Conservation (phyloP, 768 basidiomycete genomes). For the Boletus reticulatus region DNA sequence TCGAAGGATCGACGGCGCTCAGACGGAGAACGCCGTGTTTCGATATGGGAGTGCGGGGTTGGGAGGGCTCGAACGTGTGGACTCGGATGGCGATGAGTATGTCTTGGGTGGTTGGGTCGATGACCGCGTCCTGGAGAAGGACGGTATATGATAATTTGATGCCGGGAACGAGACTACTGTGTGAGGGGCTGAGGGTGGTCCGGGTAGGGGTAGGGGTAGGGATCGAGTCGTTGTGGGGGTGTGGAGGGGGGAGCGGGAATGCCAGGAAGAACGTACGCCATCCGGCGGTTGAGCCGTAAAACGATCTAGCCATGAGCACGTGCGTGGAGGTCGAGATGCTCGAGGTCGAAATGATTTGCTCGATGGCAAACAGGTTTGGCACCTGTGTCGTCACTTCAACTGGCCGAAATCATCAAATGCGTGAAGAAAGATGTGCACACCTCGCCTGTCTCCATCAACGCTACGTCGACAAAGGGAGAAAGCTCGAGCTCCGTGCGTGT, state of each 20-base stretch:
- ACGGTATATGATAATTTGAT: not conserved
- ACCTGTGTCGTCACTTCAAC: not conserved
- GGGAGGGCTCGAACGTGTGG: not conserved
- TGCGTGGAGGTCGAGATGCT: constrained; percentile 22
- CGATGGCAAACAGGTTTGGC: not conserved
- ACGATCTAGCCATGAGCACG: constrained; percentile 10
- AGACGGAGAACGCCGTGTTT: constrained; percentile 12
- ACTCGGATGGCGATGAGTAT: constrained; percentile 7
- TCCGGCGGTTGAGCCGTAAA: not conserved
- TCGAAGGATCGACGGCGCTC: not conserved
- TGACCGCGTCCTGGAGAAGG: constrained; percentile 7
- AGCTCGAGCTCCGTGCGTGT: not conserved
- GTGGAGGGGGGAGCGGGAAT: constrained; percentile 6
- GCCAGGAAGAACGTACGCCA: constrained; percentile 12
- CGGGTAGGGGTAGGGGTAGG: not conserved
- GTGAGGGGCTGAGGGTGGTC: constrained; percentile 4
- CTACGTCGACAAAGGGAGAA: not conserved
- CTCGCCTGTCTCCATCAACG: not conserved
- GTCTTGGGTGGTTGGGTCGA: constrained; percentile 10
- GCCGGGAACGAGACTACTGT: constrained; percentile 5
- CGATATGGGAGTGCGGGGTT: not conserved
- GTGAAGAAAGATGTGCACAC: not conserved
- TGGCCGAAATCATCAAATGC: not conserved
- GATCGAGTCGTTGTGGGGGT: not conserved
- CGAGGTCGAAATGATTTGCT: not conserved